Conservation (phyloP, 257 asterid genomes). For the Primulina huaijiensis region DNA sequence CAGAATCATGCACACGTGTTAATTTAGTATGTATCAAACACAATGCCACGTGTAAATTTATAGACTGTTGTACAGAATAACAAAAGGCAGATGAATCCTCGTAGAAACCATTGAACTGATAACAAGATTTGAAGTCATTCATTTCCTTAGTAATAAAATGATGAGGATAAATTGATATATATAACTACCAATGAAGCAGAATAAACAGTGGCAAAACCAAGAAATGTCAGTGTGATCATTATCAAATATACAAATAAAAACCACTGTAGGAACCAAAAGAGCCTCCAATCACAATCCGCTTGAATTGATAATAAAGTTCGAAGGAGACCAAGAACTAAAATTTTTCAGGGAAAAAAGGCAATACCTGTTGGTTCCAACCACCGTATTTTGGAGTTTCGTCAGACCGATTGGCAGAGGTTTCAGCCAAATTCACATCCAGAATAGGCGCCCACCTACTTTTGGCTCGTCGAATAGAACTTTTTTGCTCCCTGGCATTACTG, state of each 20-base stretch:
- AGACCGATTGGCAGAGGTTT: conserved; percentile 43
- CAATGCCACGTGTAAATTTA: conserved; percentile 7
- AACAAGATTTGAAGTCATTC: conserved; percentile 4
- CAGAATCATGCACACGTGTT: conserved; percentile 2
- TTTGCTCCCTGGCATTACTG: conserved; percentile 50
- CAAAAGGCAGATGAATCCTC: not conserved
- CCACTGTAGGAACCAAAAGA: not conserved
- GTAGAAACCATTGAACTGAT: not conserved
- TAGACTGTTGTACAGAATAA: not conserved
- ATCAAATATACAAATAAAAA: conserved; percentile 1
- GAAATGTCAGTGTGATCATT: conserved; percentile 13
- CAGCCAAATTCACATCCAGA: conserved; percentile 57
- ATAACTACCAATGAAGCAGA: conserved; percentile 9
- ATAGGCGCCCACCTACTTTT: conserved; percentile 99
- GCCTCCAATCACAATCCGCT: not conserved
- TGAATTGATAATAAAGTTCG: conserved; percentile 2
- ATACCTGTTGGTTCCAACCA: conserved; percentile 86
- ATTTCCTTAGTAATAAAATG: conserved; percentile 7
- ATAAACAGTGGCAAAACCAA: conserved; percentile 8
- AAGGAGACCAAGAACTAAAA: not conserved
- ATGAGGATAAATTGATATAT: conserved; percentile 2
- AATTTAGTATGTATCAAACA: not conserved
- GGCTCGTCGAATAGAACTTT: conserved; percentile 76
- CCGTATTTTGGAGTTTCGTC: conserved; percentile 50
- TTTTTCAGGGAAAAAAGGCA: not conserved